These are phyloP conservation scores for Kwoniella sp. DNA, from an alignment of 768 basidiomycete species.

Conservation along the genomic window DNA sequence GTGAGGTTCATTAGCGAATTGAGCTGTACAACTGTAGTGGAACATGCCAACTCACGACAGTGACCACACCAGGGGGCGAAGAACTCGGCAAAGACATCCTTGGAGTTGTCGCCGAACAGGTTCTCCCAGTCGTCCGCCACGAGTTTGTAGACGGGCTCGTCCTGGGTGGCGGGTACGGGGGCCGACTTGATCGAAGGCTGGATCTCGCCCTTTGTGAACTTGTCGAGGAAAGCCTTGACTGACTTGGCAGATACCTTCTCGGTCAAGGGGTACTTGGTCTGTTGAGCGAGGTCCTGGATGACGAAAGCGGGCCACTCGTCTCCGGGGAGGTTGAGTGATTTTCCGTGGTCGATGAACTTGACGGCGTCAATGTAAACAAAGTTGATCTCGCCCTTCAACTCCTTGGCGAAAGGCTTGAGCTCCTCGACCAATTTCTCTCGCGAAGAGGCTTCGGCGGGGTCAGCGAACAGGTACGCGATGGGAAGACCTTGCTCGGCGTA, in stretches of 20 bases:
- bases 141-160: conserved; percentile 77
- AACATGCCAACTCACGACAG: conserved; percentile 26
- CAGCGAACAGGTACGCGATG: conserved; percentile 91
- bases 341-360: conserved; percentile 94
- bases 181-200: conserved; percentile 85
- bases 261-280: conserved; percentile 77
- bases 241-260: conserved; percentile 62
- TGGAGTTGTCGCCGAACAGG: conserved; percentile 76
- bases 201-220: conserved; percentile 73
- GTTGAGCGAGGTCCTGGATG: conserved; percentile 77
- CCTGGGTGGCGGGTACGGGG: conserved; percentile 78
- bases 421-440: conserved; percentile 69
- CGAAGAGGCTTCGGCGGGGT: conserved; percentile 67
- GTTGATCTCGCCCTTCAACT: conserved; percentile 84
- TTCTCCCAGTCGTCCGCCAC: conserved; percentile 90
- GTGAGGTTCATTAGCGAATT: neutral
- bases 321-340: conserved; percentile 83
- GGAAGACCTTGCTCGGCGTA: conserved; percentile 84
- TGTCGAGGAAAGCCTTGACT: conserved; percentile 65
- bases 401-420: conserved; percentile 74
- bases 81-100: conserved; percentile 96
- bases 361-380: conserved; percentile 97
- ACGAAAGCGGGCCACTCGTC: conserved; percentile 92
- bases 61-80: conserved; percentile 86
- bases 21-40: neutral